These are phyloP conservation scores for Monosporozyma aquatica DNA, from an alignment of 805 yeast species.

Conservation along the genomic window DNA sequence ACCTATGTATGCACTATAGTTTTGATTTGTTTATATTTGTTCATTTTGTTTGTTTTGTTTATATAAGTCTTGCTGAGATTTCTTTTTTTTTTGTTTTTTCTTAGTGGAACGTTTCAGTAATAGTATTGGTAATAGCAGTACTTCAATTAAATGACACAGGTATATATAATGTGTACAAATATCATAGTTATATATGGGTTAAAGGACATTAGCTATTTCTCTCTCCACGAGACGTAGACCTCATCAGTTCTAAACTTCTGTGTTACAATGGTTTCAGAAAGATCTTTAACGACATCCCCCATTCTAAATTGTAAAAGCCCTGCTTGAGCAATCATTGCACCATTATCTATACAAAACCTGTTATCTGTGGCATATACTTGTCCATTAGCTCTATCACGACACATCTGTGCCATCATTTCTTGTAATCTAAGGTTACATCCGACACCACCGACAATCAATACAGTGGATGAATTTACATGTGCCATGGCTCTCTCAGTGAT, in stretches of 20 bases:
- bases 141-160: too few relatives aligned
- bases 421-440: constrained; percentile 89
- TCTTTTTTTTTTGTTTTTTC: background rate
- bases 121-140: too few relatives aligned
- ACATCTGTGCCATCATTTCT: constrained; percentile 96
- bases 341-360: constrained; percentile 93
- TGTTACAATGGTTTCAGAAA: constrained; percentile 74
- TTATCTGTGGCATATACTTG: constrained; percentile 93
- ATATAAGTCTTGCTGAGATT: background rate
- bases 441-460: constrained; percentile 95
- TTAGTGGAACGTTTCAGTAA: too few relatives aligned
- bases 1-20: too few relatives aligned
- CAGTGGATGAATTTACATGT: constrained; percentile 83
- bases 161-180: too few relatives aligned
- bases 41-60: background rate
- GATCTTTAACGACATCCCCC: constrained; percentile 50
- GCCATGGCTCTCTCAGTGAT: constrained; percentile 99
- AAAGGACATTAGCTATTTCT: constrained; percentile 22
- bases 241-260: constrained; percentile 94
- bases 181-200: background rate
- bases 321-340: constrained; percentile 98
- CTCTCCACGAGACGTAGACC: constrained; percentile 85
- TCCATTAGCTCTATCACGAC: constrained; percentile 71
- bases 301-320: constrained; percentile 79
- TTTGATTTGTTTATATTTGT: background rate